Base-by-base conservation (phyloP, 1,139 yeast genomes). In the Komagataea norvegica region DNA sequence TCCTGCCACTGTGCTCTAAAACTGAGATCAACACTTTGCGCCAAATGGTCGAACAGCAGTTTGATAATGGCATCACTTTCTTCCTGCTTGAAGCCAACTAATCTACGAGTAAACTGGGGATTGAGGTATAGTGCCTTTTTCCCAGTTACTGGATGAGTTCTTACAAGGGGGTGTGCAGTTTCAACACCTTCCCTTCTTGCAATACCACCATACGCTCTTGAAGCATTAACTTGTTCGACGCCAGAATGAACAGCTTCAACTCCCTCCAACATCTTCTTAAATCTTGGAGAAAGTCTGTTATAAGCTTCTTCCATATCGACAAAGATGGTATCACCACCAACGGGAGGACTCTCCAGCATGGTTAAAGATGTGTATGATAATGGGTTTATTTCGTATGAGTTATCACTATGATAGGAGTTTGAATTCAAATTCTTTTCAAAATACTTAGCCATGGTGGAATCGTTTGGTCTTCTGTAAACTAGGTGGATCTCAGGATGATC, bases 291-390 rank as follows among this genome's bases (percentile, higher is more conserved):
- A 42, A 80, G 65, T 48, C 82, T 64, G 42, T 78, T 74, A 57
- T 77, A 80, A 8, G 82, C 76, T 42, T 77, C 84, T 38, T 71
- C 69, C 18, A 75, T 68, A 46, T 76, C 79, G 14, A 74, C 68
- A 63, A 80, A 80, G 37, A 74, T 62, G 10, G 88, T 80, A 56
- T 80, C 88, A 36, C 87, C 87, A 37, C 88, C 87, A 15, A 72
- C 52, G 28, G 67, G 68, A 21, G 86, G 80, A 30, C 76, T 79
- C 48, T 68, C 77, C 37, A 74, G 59, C 39, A 76, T 70, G 38
- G 76, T 68, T 48, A 80, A 71, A 28, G 77, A 67, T 2, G 88
- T 79, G 41, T 72, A 64, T 2, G 79, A 74, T 3, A 87, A 82
- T 13, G 88, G 85, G 57, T 80, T 86, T 41, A 68, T 61, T 54